phyloP scores from a whole-genome alignment of 2,329 filamentous ascomycete genomes.

The Lojkania enalia region DNA sequence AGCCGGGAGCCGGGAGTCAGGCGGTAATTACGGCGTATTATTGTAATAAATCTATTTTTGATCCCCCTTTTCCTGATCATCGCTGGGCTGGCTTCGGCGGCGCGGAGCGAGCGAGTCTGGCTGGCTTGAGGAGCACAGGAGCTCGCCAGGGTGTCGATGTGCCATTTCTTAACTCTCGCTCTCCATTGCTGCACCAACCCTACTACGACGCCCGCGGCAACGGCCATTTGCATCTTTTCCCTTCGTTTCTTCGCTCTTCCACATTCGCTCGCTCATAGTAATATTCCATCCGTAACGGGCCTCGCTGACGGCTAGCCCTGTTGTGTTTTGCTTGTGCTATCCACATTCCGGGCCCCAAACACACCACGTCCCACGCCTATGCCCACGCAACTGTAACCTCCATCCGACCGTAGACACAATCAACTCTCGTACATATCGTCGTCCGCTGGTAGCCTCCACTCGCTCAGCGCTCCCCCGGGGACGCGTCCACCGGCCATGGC shows the following conservation, averaged over 20 bases:
- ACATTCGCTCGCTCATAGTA: conserved; percentile 40
- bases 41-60: too few relatives aligned
- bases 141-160: too few relatives aligned
- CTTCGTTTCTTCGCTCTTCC: conserved; percentile 34
- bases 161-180: too few relatives aligned
- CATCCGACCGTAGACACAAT: too few relatives aligned
- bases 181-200: conserved; percentile 15
- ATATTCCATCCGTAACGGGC: conserved; percentile 16
- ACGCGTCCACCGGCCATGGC: conserved; percentile 58
- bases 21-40: too few relatives aligned
- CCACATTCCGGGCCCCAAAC: conserved; percentile 31
- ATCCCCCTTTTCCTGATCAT: too few relatives aligned
- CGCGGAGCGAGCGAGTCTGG: too few relatives aligned
- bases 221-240: conserved; percentile 20
- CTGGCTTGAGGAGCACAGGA: too few relatives aligned
- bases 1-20: too few relatives aligned
- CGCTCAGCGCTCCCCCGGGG: conserved; percentile 43
- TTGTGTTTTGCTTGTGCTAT: conserved; percentile 19
- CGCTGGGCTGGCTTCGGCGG: too few relatives aligned
- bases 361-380: conserved; percentile 15
- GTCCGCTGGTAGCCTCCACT: conserved; percentile 28
- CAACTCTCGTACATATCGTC: conserved; percentile 10
- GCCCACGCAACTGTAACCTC: conserved; percentile 11
- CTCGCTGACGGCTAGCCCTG: conserved; percentile 1
- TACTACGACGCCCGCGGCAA: conserved; percentile 26